Evolutionary conservation across 768 basidiomycete species (phyloP).

Genomic region (Kwoniella pini): DNA sequence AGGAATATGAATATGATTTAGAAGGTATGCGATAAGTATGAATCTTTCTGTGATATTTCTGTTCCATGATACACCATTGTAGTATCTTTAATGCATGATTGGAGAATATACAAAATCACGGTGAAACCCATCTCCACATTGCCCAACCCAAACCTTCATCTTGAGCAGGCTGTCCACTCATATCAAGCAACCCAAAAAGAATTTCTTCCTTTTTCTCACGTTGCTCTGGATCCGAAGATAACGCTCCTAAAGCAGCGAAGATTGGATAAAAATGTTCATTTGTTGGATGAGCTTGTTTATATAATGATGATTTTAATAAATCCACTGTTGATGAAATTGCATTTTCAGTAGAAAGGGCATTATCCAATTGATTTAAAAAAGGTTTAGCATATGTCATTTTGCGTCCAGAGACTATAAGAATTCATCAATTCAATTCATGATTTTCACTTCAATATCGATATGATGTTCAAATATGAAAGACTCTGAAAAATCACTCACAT

Average conservation of each 20-base stretch:
- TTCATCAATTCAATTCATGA: neutral
- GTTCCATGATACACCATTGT: too few species aligned
- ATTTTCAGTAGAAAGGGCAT: conserved; percentile 24
- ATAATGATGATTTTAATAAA: conserved; percentile 64
- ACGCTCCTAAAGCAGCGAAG: conserved; percentile 69
- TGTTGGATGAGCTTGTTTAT: conserved; percentile 69
- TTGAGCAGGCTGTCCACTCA: conserved; percentile 7
- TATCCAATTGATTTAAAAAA: conserved; percentile 24
- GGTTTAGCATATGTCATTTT: conserved; percentile 25
- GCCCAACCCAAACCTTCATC: conserved; percentile 45
- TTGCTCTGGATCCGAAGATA: conserved; percentile 37
- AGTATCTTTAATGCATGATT: too few species aligned
- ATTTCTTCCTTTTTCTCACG: conserved; percentile 12
- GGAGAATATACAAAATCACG: neutral
- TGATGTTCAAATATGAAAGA: too few species aligned
- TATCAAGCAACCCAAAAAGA: conserved; percentile 31
- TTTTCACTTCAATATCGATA: too few species aligned
- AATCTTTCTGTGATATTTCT: neutral
- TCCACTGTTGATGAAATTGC: conserved; percentile 19
- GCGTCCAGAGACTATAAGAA: conserved; percentile 27
- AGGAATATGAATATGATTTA: conserved; percentile 66
- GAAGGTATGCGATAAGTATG: conserved; percentile 55
- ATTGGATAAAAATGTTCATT: conserved; percentile 81
- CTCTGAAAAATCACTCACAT: conserved; percentile 29
- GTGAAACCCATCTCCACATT: conserved; percentile 18